Percentiles rank a stretch among this genome's conserved stretches.
phyloP scores from a whole-genome alignment of 352 stramenopile species.

The Pythium chondricola region DNA sequence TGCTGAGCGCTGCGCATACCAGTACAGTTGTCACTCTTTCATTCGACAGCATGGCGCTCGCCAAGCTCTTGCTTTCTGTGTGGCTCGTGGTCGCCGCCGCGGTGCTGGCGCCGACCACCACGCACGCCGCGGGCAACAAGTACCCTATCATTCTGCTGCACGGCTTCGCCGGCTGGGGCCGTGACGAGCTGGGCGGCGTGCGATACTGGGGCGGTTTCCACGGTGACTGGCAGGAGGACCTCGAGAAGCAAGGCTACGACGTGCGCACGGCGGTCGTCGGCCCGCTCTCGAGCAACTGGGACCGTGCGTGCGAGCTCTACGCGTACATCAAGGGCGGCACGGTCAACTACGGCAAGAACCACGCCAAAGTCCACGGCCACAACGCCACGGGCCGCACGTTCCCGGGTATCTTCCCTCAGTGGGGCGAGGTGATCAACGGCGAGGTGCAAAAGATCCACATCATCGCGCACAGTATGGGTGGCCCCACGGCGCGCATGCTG shows the following conservation, averaged over 20 bases:
- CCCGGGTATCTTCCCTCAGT: slow-evolving; percentile 31
- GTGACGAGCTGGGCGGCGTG: slow-evolving; percentile 20
- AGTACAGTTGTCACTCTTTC: neutral
- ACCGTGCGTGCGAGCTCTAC: slow-evolving; percentile 43
- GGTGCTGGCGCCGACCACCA: neutral
- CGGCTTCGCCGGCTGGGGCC: slow-evolving; percentile 30
- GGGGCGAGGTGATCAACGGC: slow-evolving; percentile 28
- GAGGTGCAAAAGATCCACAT: slow-evolving; percentile 37
- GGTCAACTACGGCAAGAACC: slow-evolving; percentile 34
- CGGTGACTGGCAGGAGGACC: slow-evolving; percentile 23
- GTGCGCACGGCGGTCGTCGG: slow-evolving; percentile 24
- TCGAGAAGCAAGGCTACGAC: slow-evolving; percentile 24
- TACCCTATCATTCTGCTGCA: slow-evolving; percentile 37
- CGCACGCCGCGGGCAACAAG: slow-evolving; percentile 10
- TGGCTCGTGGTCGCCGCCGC: slow-evolving; percentile 2
- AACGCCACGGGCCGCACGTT: slow-evolving; percentile 21
- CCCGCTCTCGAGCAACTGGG: slow-evolving; percentile 36
- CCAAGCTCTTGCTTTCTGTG: neutral
- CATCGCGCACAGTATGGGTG: slow-evolving; percentile 36
- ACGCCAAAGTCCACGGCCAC: slow-evolving; percentile 25
- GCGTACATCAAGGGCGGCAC: slow-evolving; percentile 38
- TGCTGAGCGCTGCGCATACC: too few species aligned
- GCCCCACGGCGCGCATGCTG: slow-evolving; percentile 34
- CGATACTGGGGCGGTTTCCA: slow-evolving; percentile 33
- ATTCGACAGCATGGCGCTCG: neutral